phyloP scores from a whole-genome alignment of 768 basidiomycete genomes.

The Suillus variegatus region DNA sequence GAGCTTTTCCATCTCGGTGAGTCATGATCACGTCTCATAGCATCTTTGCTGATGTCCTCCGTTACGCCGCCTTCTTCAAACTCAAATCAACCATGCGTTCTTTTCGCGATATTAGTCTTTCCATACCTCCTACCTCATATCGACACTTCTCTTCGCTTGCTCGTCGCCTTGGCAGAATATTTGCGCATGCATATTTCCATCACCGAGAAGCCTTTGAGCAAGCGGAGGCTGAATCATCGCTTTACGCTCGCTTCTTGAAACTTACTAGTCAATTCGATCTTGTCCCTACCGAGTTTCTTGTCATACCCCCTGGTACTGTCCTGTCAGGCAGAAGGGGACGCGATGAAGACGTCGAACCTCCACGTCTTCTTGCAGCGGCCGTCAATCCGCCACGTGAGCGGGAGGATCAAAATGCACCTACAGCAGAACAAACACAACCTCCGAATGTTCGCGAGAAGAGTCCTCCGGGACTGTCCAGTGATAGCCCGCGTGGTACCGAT shows the following conservation, averaged over 20 bases:
- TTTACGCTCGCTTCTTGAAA: constrained; percentile 88
- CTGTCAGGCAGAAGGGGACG: constrained; percentile 28
- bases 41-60: constrained; percentile 11
- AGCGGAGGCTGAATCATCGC: constrained; percentile 85
- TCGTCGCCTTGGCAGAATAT: constrained; percentile 89
- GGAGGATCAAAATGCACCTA: constrained; percentile 15
- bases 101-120: constrained; percentile 50
- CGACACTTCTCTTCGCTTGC: constrained; percentile 91
- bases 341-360: constrained; percentile 38
- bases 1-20: constrained; percentile 90
- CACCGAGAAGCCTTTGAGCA: constrained; percentile 91
- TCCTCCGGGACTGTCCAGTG: constrained; percentile 23
- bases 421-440: constrained; percentile 11
- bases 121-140: constrained; percentile 77
- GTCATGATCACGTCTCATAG: constrained; percentile 22
- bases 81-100: constrained; percentile 2
- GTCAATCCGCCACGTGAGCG: constrained; percentile 31
- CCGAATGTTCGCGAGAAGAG: constrained; percentile 18
- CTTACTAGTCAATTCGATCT: constrained; percentile 80
- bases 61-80: constrained; percentile 18
- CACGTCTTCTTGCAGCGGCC: constrained; percentile 42
- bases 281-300: constrained; percentile 81
- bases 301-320: constrained; percentile 59
- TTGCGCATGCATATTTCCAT: constrained; percentile 95
- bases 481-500: constrained; percentile 25